Conservation (phyloP, 352 stramenopile genomes). For the Phytophthora crassamura region DNA sequence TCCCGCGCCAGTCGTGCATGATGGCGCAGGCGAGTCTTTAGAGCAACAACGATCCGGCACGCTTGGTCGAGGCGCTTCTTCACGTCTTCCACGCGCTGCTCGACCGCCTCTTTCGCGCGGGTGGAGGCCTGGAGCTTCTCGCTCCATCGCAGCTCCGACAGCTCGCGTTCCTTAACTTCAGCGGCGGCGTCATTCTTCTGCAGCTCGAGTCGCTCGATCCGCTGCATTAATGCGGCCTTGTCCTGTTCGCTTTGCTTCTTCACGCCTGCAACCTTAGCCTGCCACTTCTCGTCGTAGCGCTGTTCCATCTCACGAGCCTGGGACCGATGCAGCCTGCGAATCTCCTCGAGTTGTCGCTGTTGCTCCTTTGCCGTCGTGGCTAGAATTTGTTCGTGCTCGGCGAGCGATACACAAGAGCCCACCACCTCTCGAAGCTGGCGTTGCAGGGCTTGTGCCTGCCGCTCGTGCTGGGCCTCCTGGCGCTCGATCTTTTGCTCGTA, state of each 20-base stretch:
- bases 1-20: conserved; percentile 19
- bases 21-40: conserved; percentile 47
- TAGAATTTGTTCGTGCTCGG: conserved; percentile 60
- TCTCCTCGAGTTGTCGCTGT: conserved; percentile 32
- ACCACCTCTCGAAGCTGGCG: conserved; percentile 54
- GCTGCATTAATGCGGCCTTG: conserved; percentile 33
- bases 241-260: conserved; percentile 22
- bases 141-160: conserved; percentile 22
- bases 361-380: conserved; percentile 23
- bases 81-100: conserved; percentile 26
- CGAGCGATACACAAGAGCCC: conserved; percentile 52
- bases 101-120: conserved; percentile 16
- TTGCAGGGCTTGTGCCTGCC: conserved; percentile 48
- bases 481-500: conserved; percentile 59
- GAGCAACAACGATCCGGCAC: conserved; percentile 50
- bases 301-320: conserved; percentile 37
- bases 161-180: conserved; percentile 28
- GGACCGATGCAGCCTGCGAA: conserved; percentile 25
- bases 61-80: conserved; percentile 41
- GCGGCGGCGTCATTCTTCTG: conserved; percentile 35
- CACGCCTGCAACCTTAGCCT: conserved; percentile 20
- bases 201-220: conserved; percentile 46
- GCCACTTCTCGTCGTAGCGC: conserved; percentile 38
- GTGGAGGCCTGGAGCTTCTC: conserved; percentile 11
- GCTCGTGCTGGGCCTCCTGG: conserved; percentile 51